Conservation (phyloP, 2,329 filamentous ascomycete species). For the Trichoderma oligosporum region DNA sequence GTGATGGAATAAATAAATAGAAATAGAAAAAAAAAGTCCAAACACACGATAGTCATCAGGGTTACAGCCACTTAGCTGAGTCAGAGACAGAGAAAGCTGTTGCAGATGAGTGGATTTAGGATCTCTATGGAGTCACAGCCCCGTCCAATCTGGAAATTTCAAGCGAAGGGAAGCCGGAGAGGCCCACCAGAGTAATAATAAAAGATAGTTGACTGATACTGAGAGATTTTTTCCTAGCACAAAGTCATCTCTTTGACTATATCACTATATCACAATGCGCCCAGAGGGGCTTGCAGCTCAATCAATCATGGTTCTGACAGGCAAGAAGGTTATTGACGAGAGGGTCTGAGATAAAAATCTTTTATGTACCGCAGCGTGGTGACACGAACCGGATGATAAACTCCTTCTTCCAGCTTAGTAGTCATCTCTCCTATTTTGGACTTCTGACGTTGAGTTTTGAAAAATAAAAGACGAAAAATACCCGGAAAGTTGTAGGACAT, state of each 20-base stretch:
- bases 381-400: too few relatives aligned
- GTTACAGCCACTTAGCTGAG: too few relatives aligned
- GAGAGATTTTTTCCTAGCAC: not conserved
- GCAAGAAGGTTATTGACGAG: not conserved
- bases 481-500: not conserved
- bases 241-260: not conserved
- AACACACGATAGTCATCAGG: too few relatives aligned
- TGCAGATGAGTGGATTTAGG: not conserved
- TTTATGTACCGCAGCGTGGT: not conserved
- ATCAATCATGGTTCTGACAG: not conserved
- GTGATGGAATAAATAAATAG: not conserved
- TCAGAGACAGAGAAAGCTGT: not conserved
- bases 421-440: not conserved
- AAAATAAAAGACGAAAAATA: not conserved
- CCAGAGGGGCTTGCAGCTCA: not conserved
- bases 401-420: too few relatives aligned
- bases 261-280: not conserved
- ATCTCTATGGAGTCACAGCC: not conserved
- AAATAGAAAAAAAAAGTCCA: too few relatives aligned
- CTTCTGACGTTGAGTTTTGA: too few relatives aligned
- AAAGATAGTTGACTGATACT: not conserved
- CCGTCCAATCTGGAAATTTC: slow-evolving; percentile 1
- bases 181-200: not conserved
- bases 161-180: slow-evolving; percentile 6
- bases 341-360: not conserved